Evolutionary conservation across 2,329 filamentous ascomycete genomes (phyloP).

Genomic region (Fusarium anguioides): DNA sequence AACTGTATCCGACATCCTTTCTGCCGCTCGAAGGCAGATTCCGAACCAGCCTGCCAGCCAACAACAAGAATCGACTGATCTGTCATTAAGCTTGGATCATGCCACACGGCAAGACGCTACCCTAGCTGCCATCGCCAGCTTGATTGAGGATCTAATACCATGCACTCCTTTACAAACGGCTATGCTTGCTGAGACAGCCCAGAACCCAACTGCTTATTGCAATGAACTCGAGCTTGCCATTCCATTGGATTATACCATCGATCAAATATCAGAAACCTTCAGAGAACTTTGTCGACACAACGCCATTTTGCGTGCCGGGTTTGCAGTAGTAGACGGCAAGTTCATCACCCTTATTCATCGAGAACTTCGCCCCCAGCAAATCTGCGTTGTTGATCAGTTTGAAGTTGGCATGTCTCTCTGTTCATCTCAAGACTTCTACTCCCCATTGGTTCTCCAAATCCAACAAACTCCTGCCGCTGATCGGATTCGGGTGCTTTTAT

Average conservation of each 20-base stretch:
- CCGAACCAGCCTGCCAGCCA: not conserved
- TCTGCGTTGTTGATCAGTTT: conserved; percentile 55
- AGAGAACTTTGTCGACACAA: conserved; percentile 63
- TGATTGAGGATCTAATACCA: conserved; percentile 59
- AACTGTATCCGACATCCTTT: conserved; percentile 51
- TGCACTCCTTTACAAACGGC: conserved; percentile 81
- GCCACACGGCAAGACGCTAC: conserved; percentile 33
- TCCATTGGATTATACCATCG: conserved; percentile 47
- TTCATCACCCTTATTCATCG: conserved; percentile 69
- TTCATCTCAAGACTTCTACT: conserved; percentile 57
- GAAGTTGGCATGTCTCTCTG: conserved; percentile 54
- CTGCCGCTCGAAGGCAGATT: conserved; percentile 17
- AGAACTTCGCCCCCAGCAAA: conserved; percentile 54
- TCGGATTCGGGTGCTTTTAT: conserved; percentile 56
- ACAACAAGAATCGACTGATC: conserved; percentile 7
- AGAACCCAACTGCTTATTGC: conserved; percentile 72
- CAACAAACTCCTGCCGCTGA: conserved; percentile 23
- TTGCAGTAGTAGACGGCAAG: conserved; percentile 62
- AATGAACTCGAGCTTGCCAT: conserved; percentile 80
- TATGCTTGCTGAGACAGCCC: conserved; percentile 81
- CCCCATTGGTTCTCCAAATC: conserved; percentile 73
- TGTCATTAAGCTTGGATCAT: conserved; percentile 29
- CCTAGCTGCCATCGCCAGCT: conserved; percentile 29
- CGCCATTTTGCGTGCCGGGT: conserved; percentile 79
- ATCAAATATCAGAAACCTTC: conserved; percentile 62